A percentile compares a stretch with the other conserved stretches of the same genome.
phyloP scores from a whole-genome alignment of 2,329 filamentous ascomycete species.

The Rutstroemia sp. region DNA sequence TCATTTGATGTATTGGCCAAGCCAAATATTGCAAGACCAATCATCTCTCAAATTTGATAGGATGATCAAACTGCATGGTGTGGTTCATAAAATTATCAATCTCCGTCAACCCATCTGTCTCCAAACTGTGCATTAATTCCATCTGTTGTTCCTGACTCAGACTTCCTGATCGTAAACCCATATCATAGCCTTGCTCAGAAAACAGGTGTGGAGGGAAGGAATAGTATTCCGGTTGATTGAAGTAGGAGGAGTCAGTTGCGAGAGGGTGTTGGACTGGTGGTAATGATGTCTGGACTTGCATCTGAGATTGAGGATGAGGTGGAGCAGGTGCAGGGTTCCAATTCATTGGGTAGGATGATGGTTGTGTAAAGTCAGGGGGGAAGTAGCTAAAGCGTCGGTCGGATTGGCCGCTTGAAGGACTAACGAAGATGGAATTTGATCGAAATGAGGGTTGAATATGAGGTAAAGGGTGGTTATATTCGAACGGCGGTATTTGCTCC shows the following conservation, averaged over 20 bases:
- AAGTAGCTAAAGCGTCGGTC: constrained; percentile 58
- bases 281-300: constrained; percentile 10
- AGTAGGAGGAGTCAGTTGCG: constrained; percentile 24
- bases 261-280: constrained; percentile 12
- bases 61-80: constrained; percentile 21
- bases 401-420: constrained; percentile 44
- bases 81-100: constrained; percentile 51
- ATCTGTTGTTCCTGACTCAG: constrained; percentile 75
- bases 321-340: constrained; percentile 15
- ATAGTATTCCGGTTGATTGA: constrained; percentile 24
- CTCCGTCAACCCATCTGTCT: constrained; percentile 58
- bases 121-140: constrained; percentile 74
- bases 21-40: background rate
- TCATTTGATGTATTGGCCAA: no score
- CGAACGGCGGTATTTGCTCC: constrained; percentile 34
- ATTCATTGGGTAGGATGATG: constrained; percentile 22
- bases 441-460: constrained; percentile 45
- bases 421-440: constrained; percentile 60
- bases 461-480: constrained; percentile 19
- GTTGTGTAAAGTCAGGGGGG: constrained; percentile 43
- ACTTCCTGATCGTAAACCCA: constrained; percentile 52
- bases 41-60: constrained; percentile 19
- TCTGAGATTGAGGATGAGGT: constrained; percentile 9
- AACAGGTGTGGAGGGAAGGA: constrained; percentile 25
- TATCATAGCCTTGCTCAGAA: constrained; percentile 37